Conservation (phyloP, 140 eudicot species). For the Flaveria floridana region DNA sequence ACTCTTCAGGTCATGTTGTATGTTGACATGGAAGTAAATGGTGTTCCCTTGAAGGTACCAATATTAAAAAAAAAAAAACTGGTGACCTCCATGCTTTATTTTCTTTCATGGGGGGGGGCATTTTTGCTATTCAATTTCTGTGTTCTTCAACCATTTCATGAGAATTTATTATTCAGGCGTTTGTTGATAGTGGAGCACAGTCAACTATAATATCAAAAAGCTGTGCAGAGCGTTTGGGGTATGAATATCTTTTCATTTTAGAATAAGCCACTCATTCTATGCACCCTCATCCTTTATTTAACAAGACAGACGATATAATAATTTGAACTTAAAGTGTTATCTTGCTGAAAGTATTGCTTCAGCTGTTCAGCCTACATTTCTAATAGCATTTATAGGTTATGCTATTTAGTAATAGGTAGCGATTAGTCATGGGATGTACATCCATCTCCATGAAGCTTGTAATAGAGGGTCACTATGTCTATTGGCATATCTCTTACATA, state of each 20-base stretch:
- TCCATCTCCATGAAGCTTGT: background rate
- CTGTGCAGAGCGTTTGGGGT: slow-evolving; percentile 97
- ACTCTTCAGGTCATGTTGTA: slow-evolving; percentile 86
- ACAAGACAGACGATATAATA: background rate
- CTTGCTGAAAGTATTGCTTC: background rate
- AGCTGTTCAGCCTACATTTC: background rate
- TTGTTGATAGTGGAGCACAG: slow-evolving; percentile 99
- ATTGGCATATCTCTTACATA: background rate
- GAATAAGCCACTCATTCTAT: background rate
- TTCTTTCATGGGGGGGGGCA: slow-evolving; percentile 24
- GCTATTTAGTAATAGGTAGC: background rate
- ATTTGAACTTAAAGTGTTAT: background rate
- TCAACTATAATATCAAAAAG: slow-evolving; percentile 95
- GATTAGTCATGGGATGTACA: background rate
- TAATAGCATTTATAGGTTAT: background rate
- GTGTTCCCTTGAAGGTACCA: slow-evolving; percentile 90
- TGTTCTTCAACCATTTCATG: slow-evolving; percentile 7
- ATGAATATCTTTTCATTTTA: slow-evolving; percentile 17
- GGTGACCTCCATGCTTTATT: slow-evolving; percentile 15
- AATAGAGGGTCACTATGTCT: background rate
- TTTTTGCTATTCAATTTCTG: background rate
- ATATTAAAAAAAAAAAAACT: background rate
- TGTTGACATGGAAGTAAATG: slow-evolving; percentile 98
- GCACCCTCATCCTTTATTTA: background rate
- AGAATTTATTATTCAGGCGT: slow-evolving; percentile 54